Percentiles rank a stretch among this genome's conserved stretches.
These are phyloP conservation scores for Brassica incana DNA, from an alignment of 345 rosid genomes.

Conservation along the genomic window DNA sequence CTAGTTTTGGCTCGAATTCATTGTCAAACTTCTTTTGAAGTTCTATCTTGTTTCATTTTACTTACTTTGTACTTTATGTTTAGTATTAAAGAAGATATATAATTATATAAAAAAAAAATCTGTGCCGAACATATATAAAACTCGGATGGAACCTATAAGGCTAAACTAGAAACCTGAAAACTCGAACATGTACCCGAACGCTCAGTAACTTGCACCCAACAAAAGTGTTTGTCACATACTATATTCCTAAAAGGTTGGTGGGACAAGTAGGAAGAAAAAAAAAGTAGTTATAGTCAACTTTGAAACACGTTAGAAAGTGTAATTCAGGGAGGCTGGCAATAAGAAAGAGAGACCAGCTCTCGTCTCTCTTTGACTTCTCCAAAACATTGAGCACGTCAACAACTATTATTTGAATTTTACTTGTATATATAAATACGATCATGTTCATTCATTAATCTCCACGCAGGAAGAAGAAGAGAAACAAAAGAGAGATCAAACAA, in stretches of 20 bases:
- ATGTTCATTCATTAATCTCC: background rate
- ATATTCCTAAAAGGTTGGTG: background rate
- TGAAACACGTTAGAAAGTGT: conserved; percentile 12
- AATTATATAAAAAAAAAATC: too few relatives aligned
- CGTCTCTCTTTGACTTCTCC: conserved; percentile 12
- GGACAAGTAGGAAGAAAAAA: background rate
- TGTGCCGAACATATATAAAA: too few relatives aligned
- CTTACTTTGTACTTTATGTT: too few relatives aligned
- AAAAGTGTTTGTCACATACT: background rate
- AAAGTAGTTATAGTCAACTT: background rate
- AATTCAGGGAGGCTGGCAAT: background rate
- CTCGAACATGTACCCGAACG: too few relatives aligned
- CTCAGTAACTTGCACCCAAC: background rate
- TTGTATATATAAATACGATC: conserved; percentile 9
- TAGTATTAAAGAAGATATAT: too few relatives aligned
- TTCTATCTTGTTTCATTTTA: too few relatives aligned
- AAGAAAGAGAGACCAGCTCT: conserved; percentile 1
- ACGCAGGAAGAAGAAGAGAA: background rate
- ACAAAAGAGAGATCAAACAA: background rate
- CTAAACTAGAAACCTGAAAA: too few relatives aligned
- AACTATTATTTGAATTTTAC: background rate
- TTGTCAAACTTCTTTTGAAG: too few relatives aligned
- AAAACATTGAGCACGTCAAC: conserved; percentile 18
- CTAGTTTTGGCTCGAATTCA: too few relatives aligned
- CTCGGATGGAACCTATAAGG: too few relatives aligned